Evolutionary conservation across 306 rosid species (phyloP).

Genomic region (Fragaria iinumae): DNA sequence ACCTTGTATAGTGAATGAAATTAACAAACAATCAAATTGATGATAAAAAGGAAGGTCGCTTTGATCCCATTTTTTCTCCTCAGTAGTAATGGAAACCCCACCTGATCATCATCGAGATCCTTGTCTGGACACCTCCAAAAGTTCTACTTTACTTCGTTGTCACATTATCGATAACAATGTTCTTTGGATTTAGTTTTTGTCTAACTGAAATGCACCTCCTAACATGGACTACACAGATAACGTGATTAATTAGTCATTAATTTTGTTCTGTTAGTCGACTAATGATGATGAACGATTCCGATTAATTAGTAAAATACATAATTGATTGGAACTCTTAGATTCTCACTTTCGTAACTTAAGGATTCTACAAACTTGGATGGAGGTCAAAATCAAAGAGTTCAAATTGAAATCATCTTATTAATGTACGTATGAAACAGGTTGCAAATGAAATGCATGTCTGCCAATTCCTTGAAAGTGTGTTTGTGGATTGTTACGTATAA

Average conservation of each 20-base stretch:
- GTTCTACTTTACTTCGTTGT: slow-evolving; percentile 3
- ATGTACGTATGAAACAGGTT: neutral
- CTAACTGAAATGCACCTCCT: neutral
- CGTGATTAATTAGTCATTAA: neutral
- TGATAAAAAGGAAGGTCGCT: neutral
- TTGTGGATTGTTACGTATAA: neutral
- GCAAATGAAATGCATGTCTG: neutral
- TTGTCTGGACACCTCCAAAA: neutral
- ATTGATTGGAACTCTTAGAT: neutral
- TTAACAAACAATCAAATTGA: neutral
- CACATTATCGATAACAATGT: neutral
- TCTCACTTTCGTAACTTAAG: neutral
- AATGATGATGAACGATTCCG: neutral
- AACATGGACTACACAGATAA: neutral
- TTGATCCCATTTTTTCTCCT: neutral
- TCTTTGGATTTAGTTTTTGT: neutral
- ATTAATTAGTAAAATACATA: neutral
- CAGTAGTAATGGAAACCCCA: neutral
- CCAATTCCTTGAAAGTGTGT: neutral
- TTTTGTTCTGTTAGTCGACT: neutral
- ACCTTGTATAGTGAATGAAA: neutral
- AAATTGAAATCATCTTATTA: neutral
- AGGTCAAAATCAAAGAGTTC: slow-evolving; percentile 8
- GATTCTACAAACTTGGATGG: neutral
- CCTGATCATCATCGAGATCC: neutral